Conservation (phyloP, 1,284 basidiomycete genomes). For the Polyporus tsugae region DNA sequence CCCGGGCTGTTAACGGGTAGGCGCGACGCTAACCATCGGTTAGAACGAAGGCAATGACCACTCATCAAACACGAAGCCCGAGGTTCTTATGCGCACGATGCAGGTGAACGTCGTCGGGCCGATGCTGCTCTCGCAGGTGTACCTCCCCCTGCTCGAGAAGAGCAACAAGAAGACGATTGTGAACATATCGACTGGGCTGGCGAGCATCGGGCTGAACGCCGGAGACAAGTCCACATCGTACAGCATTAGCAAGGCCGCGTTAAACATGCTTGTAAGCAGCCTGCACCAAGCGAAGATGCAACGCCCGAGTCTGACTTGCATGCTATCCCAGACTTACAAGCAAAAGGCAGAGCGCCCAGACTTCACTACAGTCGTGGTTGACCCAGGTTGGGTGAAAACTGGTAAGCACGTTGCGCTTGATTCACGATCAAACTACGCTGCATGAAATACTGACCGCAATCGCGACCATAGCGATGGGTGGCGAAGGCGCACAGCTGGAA, state of each 20-base stretch:
- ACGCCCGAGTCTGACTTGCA: neutral
- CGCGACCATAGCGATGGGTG: constrained; percentile 41
- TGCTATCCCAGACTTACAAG: constrained; percentile 41
- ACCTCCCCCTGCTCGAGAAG: constrained; percentile 44
- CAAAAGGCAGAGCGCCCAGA: constrained; percentile 40
- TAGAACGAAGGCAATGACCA: neutral
- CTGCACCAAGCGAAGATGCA: neutral
- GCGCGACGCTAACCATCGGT: neutral
- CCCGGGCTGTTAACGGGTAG: neutral
- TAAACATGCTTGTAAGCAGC: constrained; percentile 43
- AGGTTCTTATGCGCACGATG: constrained; percentile 34
- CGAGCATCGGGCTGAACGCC: constrained; percentile 41
- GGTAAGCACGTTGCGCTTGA: constrained; percentile 27
- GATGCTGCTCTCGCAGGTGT: constrained; percentile 42
- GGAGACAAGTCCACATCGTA: constrained; percentile 39
- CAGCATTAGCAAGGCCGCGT: constrained; percentile 41
- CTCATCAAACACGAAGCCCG: constrained; percentile 14
- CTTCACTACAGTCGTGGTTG: constrained; percentile 36
- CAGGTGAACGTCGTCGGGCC: constrained; percentile 46
- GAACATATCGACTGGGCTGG: constrained; percentile 44
- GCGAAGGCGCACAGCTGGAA: constrained; percentile 42
- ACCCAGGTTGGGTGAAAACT: constrained; percentile 46
- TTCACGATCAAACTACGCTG: neutral
- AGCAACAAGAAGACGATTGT: constrained; percentile 45
- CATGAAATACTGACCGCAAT: neutral